Conservation (phyloP, 768 basidiomycete genomes). For the Mycena belliarum region DNA sequence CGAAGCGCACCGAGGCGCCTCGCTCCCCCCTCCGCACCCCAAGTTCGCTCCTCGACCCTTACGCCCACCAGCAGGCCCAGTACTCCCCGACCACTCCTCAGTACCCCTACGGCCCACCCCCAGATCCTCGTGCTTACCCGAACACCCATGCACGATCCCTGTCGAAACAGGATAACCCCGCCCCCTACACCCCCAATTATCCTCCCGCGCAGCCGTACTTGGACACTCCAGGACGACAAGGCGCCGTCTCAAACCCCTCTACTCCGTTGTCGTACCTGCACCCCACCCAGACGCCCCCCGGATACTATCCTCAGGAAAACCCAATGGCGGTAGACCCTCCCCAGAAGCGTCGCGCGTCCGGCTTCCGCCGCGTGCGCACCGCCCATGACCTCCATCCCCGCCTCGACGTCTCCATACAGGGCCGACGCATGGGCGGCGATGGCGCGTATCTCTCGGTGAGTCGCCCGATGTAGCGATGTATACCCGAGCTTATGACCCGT, state of each 20-base stretch:
- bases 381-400: constrained; percentile 77
- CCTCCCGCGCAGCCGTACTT: constrained; percentile 48
- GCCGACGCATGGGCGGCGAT: constrained; percentile 75
- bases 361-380: constrained; percentile 79
- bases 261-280: constrained; percentile 73
- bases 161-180: constrained; percentile 54
- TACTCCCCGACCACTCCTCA: constrained; percentile 62
- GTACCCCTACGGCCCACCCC: constrained; percentile 47
- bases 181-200: constrained; percentile 67
- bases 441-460: constrained; percentile 80
- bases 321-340: constrained; percentile 72
- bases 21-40: constrained; percentile 67
- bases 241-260: constrained; percentile 66
- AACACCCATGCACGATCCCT: constrained; percentile 53
- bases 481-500: neutral
- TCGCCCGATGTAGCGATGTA: constrained; percentile 30
- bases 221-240: constrained; percentile 50
- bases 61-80: constrained; percentile 61
- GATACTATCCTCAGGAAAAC: constrained; percentile 52
- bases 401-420: constrained; percentile 59
- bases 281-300: constrained; percentile 47
- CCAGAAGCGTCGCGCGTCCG: constrained; percentile 69
- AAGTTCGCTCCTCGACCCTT: constrained; percentile 63
- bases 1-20: constrained; percentile 36
- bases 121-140: constrained; percentile 51